Evolutionary conservation across 2,329 filamentous ascomycete genomes (phyloP), one percentile per base, ranked within the genome.

Genomic region (Fusarium austroafricanum): DNA sequence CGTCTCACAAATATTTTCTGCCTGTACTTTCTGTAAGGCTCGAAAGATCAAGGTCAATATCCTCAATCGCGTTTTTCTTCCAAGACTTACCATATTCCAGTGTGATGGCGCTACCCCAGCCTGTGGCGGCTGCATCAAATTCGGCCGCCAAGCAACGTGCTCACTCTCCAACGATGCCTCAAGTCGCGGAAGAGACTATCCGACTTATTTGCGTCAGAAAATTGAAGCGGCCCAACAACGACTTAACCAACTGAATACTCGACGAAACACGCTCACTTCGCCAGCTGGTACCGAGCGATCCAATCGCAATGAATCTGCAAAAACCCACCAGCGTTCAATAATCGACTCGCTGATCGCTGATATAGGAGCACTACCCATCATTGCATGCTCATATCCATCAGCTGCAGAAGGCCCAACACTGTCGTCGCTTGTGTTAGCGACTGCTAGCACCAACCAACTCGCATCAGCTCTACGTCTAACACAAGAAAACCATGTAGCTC

Each of bases 301-400:
- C 5, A 28, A 17, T 11, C 20, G 33, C 3, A 26, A 50, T 15
- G 38, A 31, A 5, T 28, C 50, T 1, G 12, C 42, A 17, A 21
- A 63, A 28, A 18, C 23, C 3, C 56, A 62, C 11, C 37, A 50
- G 10, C 29, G 31, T 0, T 57, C 50, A 4, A 57, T 63, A 12
- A 63, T 63, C 3, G 60, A 63, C 4, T 63, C 60, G 6, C 28
- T 63, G 3, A 47, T 63, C 0, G 40, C 53, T 10, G 60, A 63
- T 2, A 63, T 63, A 0, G 60, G 43, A 5, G 58, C 57, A 12
- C 20, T 62, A 3, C 58, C 58, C 0, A 56, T 55, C 0, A 62
- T 62, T 11, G 28, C 57, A n/a, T 56, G 42, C 2, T 63, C 49
- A 5, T 62, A 62, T 5, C 20, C 31, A 2, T 44, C 60, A 6